These are phyloP conservation scores for Epichloe sylvatica DNA, from an alignment of 2,329 filamentous ascomycete genomes.

Conservation along the genomic window DNA sequence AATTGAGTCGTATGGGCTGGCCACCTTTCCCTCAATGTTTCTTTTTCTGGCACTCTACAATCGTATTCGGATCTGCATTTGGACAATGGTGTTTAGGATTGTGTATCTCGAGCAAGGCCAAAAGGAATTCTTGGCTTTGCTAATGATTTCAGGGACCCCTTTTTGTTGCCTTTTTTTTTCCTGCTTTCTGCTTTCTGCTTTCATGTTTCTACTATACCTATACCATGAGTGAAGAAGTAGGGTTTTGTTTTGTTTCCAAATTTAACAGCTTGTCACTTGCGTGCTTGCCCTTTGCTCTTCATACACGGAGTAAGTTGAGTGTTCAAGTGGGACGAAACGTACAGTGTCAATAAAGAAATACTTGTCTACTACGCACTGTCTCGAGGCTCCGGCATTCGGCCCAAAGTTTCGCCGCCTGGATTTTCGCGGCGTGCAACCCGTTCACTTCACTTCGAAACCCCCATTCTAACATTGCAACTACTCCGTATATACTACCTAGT, in stretches of 20 bases:
- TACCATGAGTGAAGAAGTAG: background rate
- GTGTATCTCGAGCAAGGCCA: background rate
- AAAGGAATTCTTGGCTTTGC: background rate
- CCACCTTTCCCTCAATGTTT: background rate
- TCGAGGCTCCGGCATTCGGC: background rate
- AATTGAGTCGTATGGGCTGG: background rate
- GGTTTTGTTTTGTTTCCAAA: background rate
- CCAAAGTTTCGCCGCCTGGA: background rate
- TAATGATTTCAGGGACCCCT: background rate
- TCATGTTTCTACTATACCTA: background rate
- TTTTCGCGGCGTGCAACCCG: background rate
- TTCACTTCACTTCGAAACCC: background rate
- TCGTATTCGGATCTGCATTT: background rate
- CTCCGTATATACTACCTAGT: background rate
- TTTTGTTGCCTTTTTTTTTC: background rate
- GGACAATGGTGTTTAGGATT: background rate
- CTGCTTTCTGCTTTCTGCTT: background rate
- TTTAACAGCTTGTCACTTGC: background rate
- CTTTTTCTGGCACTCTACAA: background rate
- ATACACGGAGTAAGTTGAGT: no score
- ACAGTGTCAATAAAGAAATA: background rate
- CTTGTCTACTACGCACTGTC: background rate
- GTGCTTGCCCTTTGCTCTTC: no score
- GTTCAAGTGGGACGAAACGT: no score
- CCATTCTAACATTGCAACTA: background rate